Percentiles rank a stretch among this genome's conserved stretches.
These are phyloP conservation scores for Myxozyma sirexii DNA, from an alignment of 805 yeast genomes.

Conservation along the genomic window DNA sequence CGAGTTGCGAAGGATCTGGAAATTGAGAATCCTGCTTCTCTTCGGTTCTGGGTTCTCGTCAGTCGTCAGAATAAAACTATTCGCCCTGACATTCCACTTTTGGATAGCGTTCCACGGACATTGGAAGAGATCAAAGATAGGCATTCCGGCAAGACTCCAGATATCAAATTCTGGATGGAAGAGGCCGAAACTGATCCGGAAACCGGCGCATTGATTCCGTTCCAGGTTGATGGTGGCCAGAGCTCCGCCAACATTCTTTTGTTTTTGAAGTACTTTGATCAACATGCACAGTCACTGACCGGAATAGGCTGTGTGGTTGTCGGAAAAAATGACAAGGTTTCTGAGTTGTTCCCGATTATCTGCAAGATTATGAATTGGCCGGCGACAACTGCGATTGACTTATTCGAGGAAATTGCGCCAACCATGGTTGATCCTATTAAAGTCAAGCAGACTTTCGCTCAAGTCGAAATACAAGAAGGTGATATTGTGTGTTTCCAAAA, in stretches of 20 bases:
- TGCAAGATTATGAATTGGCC: conserved; percentile 40
- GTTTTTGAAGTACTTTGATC: conserved; percentile 68
- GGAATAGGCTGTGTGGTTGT: conserved; percentile 68
- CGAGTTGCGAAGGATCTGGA: conserved; percentile 53
- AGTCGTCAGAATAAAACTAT: conserved; percentile 71
- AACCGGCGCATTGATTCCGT: conserved; percentile 20
- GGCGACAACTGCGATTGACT: conserved; percentile 34
- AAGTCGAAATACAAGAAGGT: conserved; percentile 44
- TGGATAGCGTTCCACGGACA: conserved; percentile 32
- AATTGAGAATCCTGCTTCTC: conserved; percentile 39
- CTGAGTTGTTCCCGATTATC: conserved; percentile 40
- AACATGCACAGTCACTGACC: conserved; percentile 52
- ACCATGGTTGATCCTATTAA: conserved; percentile 42
- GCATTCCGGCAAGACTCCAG: conserved; percentile 52
- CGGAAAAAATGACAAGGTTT: conserved; percentile 50
- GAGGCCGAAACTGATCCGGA: conserved; percentile 46
- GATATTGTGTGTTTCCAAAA: conserved; percentile 45
- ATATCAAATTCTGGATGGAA: conserved; percentile 66
- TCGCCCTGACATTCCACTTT: conserved; percentile 57
- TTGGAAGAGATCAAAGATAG: conserved; percentile 56
- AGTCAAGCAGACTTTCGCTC: conserved; percentile 37
- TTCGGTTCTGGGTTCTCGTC: conserved; percentile 66
- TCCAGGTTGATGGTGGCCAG: conserved; percentile 29
- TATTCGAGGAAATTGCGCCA: conserved; percentile 44
- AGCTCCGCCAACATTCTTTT: conserved; percentile 32